Evolutionary conservation across 78 protist genomes (phyloP), one percentile per base, ranked within the genome.

Genomic region (Isochrysis galbana): DNA sequence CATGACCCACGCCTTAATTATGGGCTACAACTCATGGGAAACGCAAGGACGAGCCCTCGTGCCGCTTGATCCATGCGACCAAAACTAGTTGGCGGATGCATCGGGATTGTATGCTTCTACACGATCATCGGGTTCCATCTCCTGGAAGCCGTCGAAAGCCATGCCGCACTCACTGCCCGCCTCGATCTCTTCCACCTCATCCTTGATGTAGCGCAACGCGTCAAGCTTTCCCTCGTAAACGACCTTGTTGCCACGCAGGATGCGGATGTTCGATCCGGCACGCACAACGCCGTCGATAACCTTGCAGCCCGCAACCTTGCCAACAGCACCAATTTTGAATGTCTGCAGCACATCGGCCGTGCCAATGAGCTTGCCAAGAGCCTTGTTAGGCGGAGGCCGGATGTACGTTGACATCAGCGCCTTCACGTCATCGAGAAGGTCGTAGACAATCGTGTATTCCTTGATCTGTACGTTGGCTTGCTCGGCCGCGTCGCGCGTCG

Each of bases 111-210:
- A 77, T 0, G 84, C 84, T 46, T 77, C 84, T 41, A 77, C 84
- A 3, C 84, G 44, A 46, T 77, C 84, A 2, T 77, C 84, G 44
- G 46, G 32, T 29, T 77, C 46, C 84, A 77, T 77, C 32, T 5
- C 22, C 46, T 77, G 84, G 46, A 22, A 77, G 46, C n/a, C 84
- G 17, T 46, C 42, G 69, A 47, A 46, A 42, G 89, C 44, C 21
- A 84, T 84, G 89, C 89, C 89, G 44, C 89, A 84, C 61, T 84
- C 89, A 32, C 17, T 3, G 44, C 42, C 70, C 26, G 42, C 69
- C 46, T 84, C 42, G 34, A 84, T 45, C 44, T 5, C 34, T 69
- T 80, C 88, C 26, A 80, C 88, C 5, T 4, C 39, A 23, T 80
- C 88, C 22, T 80, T 80, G 55, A 80, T 1, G 5, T 3, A 80